phyloP scores from a whole-genome alignment of 2,329 filamentous ascomycete species.

The Trichoderma sp. region DNA sequence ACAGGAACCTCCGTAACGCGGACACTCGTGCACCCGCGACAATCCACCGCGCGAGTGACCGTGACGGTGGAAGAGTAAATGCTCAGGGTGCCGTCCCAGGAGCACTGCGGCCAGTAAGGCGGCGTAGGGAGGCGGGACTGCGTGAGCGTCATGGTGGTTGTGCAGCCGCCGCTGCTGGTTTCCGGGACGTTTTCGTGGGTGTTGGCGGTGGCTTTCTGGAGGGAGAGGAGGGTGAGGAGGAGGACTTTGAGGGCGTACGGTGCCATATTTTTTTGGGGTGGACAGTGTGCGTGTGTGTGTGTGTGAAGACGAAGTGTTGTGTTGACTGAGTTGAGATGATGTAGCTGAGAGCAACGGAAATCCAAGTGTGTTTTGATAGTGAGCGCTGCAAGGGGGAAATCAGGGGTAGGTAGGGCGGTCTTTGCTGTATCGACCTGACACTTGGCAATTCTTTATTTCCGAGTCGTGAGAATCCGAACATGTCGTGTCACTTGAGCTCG shows the following conservation, averaged over 20 bases:
- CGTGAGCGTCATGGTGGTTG: slow-evolving; percentile 36
- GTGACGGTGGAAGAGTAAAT: slow-evolving; percentile 38
- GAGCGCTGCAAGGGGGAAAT: too few species aligned
- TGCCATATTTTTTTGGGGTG: not conserved
- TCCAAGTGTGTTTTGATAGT: not conserved
- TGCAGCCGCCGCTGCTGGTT: slow-evolving; percentile 28
- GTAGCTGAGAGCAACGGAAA: too few species aligned
- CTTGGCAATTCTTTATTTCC: too few species aligned
- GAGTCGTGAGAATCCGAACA: not conserved
- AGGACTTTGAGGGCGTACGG: not conserved
- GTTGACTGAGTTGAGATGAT: too few species aligned
- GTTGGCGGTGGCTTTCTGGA: not conserved
- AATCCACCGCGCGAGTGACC: slow-evolving; percentile 36
- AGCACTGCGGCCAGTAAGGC: slow-evolving; percentile 38
- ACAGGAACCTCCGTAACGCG: slow-evolving; percentile 31
- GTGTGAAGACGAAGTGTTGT: not conserved
- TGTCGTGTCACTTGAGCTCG: not conserved
- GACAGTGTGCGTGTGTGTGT: too few species aligned
- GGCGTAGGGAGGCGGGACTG: slow-evolving; percentile 34
- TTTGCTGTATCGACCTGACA: too few species aligned
- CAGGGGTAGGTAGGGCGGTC: too few species aligned
- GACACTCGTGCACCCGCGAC: slow-evolving; percentile 39
- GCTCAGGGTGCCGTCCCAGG: slow-evolving; percentile 33
- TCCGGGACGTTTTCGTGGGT: not conserved
- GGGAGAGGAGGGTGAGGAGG: not conserved